Percentiles rank a stretch among this genome's conserved stretches.
Evolutionary conservation across 208 protist genomes (phyloP).

Genomic region (Trypanosoma mega): DNA sequence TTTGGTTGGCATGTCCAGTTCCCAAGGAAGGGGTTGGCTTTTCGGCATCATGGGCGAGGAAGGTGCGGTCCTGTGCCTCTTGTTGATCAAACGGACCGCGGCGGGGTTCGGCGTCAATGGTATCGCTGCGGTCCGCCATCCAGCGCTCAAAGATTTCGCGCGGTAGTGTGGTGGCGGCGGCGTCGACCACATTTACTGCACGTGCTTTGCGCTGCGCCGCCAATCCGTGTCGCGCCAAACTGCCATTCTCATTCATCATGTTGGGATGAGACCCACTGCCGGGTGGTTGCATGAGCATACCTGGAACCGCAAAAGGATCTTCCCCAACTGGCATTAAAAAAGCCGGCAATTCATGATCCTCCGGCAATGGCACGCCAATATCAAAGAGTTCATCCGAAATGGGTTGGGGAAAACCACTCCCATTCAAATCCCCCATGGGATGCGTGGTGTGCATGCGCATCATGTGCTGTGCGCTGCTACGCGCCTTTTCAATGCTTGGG

Average conservation of each 20-base stretch:
- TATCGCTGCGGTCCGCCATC: constrained; percentile 70
- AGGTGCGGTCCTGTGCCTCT: constrained; percentile 61
- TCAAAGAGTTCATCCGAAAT: constrained; percentile 64
- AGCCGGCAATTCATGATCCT: constrained; percentile 43
- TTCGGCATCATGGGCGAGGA: constrained; percentile 25
- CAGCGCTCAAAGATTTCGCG: constrained; percentile 60
- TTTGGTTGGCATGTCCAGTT: neutral
- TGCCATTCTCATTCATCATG: no score
- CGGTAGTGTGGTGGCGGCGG: constrained; percentile 65
- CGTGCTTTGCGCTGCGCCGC: constrained; percentile 1
- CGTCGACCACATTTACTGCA: constrained; percentile 56
- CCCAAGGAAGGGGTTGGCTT: neutral
- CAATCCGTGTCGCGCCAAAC: neutral
- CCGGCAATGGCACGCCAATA: constrained; percentile 76
- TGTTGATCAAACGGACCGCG: constrained; percentile 59
- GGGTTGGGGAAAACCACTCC: constrained; percentile 34
- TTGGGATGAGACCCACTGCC: no score
- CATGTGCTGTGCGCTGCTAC: constrained; percentile 44
- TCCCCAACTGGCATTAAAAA: constrained; percentile 28
- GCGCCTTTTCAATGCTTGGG: constrained; percentile 82
- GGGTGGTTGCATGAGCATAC: constrained; percentile 13
- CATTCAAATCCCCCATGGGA: constrained; percentile 1
- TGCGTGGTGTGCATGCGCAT: constrained; percentile 4
- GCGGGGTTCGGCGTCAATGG: constrained; percentile 50
- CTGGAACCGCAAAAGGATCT: constrained; percentile 36